phyloP scores from a whole-genome alignment of 371 early-diverging fungal species.

The Choanephora cucurbitarum region DNA sequence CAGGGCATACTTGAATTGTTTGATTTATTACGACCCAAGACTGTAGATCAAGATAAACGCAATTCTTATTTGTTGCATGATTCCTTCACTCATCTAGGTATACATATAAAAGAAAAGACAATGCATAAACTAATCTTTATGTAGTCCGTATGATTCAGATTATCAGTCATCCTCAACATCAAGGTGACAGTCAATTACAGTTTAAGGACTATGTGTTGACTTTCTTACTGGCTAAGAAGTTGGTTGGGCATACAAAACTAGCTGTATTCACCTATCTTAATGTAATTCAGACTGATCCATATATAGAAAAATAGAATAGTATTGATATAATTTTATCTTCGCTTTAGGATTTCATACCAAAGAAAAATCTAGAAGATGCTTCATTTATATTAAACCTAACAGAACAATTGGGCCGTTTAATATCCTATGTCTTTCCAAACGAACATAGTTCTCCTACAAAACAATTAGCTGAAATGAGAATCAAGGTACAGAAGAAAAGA shows the following conservation, averaged over 20 bases:
- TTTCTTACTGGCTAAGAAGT: neutral
- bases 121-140: neutral
- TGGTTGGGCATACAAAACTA: neutral
- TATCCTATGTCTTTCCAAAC: neutral
- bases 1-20: neutral
- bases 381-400: neutral
- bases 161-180: neutral
- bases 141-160: neutral
- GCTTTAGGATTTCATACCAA: neutral
- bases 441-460: neutral
- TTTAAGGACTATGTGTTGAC: neutral
- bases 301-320: neutral
- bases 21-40: neutral
- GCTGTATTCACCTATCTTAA: neutral
- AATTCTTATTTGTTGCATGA: neutral
- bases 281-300: neutral
- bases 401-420: neutral
- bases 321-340: too few relatives aligned
- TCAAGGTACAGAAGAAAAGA: neutral
- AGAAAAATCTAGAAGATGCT: neutral
- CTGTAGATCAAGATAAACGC: neutral
- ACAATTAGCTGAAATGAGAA: too few relatives aligned
- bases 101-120: neutral
- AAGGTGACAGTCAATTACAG: neutral
- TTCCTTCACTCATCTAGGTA: neutral